Conservation (phyloP, 2,329 filamentous ascomycete species). For the Apiospora sp. region DNA sequence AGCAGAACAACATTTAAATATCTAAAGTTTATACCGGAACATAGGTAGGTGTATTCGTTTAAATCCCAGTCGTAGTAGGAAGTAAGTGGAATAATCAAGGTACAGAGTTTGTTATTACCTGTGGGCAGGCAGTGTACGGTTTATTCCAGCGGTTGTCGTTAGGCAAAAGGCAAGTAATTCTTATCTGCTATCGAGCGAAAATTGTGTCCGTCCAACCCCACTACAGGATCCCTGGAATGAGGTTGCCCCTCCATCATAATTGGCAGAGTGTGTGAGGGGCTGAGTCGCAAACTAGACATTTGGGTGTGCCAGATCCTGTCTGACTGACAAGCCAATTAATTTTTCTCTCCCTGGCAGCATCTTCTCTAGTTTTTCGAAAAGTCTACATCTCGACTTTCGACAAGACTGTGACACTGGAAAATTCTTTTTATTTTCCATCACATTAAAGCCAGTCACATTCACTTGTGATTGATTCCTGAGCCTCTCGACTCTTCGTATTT, state of each 20-base stretch:
- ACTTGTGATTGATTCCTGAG: constrained; percentile 22
- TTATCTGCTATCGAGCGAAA: constrained; percentile 20
- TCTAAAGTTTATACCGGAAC: no score
- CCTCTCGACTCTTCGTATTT: constrained; percentile 16
- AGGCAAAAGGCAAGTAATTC: not conserved
- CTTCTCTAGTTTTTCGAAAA: constrained; percentile 18
- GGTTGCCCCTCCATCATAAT: constrained; percentile 20
- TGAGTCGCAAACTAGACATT: constrained; percentile 17
- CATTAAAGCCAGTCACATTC: constrained; percentile 22
- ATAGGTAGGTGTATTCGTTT: no score
- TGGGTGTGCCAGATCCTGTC: not conserved
- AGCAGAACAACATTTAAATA: no score
- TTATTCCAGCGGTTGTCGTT: no score
- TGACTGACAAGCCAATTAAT: constrained; percentile 12
- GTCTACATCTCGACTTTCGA: constrained; percentile 21
- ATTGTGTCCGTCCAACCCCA: not conserved
- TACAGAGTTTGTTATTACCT: no score
- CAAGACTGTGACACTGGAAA: constrained; percentile 5
- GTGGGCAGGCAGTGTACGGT: no score
- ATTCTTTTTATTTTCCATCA: constrained; percentile 8
- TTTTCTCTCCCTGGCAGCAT: constrained; percentile 19
- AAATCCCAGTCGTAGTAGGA: no score
- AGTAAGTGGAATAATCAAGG: no score
- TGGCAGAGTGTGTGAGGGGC: constrained; percentile 20
- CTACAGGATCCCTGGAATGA: not conserved